phyloP scores from a whole-genome alignment of 1,284 basidiomycete genomes.

The Tylopilus sp. region DNA sequence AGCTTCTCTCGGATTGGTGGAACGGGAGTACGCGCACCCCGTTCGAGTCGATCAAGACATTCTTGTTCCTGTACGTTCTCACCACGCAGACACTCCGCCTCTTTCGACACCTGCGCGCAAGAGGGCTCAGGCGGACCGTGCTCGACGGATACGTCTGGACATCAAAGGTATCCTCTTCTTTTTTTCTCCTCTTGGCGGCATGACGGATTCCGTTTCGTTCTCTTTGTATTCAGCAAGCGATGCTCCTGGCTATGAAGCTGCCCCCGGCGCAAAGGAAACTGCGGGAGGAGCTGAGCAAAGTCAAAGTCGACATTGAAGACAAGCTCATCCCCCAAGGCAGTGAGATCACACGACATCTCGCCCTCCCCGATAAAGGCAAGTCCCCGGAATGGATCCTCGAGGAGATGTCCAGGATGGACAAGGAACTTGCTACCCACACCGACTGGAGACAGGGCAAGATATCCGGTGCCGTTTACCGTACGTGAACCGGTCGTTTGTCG shows the following conservation, averaged over 20 bases:
- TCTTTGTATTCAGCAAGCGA: conserved; percentile 39
- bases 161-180: conserved; percentile 38
- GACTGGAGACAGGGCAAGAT: conserved; percentile 78
- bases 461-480: conserved; percentile 87
- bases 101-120: conserved; percentile 71
- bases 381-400: conserved; percentile 72
- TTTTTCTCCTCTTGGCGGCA: too few relatives aligned
- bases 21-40: conserved; percentile 13
- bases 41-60: conserved; percentile 54
- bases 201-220: neutral
- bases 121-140: conserved; percentile 55
- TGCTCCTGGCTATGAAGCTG: conserved; percentile 56
- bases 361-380: conserved; percentile 67
- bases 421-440: conserved; percentile 41
- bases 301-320: conserved; percentile 60
- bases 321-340: conserved; percentile 66
- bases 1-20: conserved; percentile 17
- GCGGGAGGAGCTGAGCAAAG: conserved; percentile 65
- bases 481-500: conserved; percentile 28
- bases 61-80: conserved; percentile 62
- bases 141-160: conserved; percentile 57
- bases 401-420: conserved; percentile 80
- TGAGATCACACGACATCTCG: conserved; percentile 57
- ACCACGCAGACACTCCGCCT: conserved; percentile 48
- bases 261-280: conserved; percentile 65